Evolutionary conservation across 1,139 yeast genomes (phyloP).

Genomic region (Debaryomyces coudertii): DNA sequence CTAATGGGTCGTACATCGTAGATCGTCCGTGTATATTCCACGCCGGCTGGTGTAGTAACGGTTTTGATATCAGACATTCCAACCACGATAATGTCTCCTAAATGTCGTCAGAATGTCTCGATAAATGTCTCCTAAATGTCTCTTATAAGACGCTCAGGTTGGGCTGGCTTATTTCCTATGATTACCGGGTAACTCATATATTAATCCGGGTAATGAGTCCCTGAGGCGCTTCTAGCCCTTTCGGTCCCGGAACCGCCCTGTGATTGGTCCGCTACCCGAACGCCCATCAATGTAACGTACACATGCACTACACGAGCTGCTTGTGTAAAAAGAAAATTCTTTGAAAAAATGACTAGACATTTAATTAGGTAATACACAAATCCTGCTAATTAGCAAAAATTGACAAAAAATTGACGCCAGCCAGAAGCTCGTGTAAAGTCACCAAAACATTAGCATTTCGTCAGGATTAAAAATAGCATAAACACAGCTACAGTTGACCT

Average conservation of each 20-base stretch:
- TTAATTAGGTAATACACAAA: slow-evolving; percentile 7
- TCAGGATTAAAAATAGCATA: background rate
- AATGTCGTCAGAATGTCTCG: background rate
- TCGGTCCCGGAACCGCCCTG: background rate
- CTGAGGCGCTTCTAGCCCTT: background rate
- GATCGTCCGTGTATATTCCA: background rate
- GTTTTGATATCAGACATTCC: background rate
- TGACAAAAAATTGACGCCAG: background rate
- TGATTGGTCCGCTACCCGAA: slow-evolving; percentile 1
- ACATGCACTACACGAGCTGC: slow-evolving; percentile 1
- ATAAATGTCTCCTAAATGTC: background rate
- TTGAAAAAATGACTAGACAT: slow-evolving; percentile 5
- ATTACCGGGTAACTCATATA: background rate
- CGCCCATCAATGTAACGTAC: background rate
- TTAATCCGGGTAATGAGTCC: background rate
- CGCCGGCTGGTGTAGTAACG: background rate
- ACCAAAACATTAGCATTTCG: background rate
- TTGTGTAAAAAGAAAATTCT: background rate
- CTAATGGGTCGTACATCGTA: slow-evolving; percentile 9
- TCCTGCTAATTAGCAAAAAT: slow-evolving; percentile 4
- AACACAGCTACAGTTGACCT: background rate
- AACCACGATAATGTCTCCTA: background rate
- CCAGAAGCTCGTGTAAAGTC: background rate
- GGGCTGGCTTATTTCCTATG: background rate
- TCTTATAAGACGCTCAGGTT: too few relatives aligned